Evolutionary conservation across 192 early-diverging fungal genomes (phyloP).

Genomic region (Coemansia asiatica): DNA sequence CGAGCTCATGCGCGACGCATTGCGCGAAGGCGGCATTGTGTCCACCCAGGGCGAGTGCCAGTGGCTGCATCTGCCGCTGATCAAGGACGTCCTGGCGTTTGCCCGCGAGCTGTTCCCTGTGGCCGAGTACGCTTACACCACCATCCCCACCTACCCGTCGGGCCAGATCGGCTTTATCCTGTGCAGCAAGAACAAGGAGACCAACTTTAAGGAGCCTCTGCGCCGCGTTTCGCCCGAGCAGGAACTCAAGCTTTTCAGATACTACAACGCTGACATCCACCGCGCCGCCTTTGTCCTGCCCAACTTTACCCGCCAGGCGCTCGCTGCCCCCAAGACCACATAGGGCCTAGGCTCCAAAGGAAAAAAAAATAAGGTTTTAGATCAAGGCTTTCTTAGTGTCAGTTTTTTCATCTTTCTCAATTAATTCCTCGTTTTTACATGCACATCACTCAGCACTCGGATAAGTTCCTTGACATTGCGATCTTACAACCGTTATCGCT

Average conservation of each 20-base stretch:
- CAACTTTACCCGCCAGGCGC: slow-evolving; percentile 73
- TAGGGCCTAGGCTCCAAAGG: too few relatives aligned
- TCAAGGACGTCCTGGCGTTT: slow-evolving; percentile 84
- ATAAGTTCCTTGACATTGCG: too few relatives aligned
- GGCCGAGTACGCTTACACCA: slow-evolving; percentile 91
- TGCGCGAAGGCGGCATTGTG: slow-evolving; percentile 88
- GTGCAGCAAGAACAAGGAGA: slow-evolving; percentile 79
- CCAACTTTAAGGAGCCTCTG: slow-evolving; percentile 72
- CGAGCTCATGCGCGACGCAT: slow-evolving; percentile 87
- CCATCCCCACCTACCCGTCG: slow-evolving; percentile 96
- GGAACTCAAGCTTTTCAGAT: slow-evolving; percentile 79
- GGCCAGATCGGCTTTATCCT: slow-evolving; percentile 97
- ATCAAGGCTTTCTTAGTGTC: too few relatives aligned
- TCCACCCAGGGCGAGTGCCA: slow-evolving; percentile 99
- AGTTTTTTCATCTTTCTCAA: too few relatives aligned
- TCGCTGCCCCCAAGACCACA: slow-evolving; percentile 13
- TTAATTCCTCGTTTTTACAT: too few relatives aligned
- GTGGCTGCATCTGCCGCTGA: slow-evolving; percentile 94
- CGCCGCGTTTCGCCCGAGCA: slow-evolving; percentile 74
- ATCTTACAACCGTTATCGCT: too few relatives aligned
- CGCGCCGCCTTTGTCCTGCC: slow-evolving; percentile 89
- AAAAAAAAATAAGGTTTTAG: too few relatives aligned
- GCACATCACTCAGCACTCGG: too few relatives aligned
- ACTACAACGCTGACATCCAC: slow-evolving; percentile 96
- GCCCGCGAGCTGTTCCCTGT: slow-evolving; percentile 82